Evolutionary conservation across 768 basidiomycete species (phyloP), one percentile per base, ranked within the genome.

Genomic region (Dioszegia hungarica): DNA sequence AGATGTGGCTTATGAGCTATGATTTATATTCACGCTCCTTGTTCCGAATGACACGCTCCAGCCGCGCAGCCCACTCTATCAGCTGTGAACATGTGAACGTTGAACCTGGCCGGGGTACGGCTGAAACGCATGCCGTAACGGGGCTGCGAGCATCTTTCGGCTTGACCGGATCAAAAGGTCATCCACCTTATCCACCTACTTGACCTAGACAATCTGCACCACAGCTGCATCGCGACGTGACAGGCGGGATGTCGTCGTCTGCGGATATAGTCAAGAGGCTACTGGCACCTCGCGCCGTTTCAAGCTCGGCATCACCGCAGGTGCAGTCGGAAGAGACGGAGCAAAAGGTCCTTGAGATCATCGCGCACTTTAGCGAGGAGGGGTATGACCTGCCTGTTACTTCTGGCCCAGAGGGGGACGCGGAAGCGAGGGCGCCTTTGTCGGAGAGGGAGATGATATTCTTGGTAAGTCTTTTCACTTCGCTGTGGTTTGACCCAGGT

Each of bases 381-480:
- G 68, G 43, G 15, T 70, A 56, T 56, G 41, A 41, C n/a, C 29
- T 72, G 34, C 63, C 67, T 1, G 45, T 57, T 38, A 29, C 45
- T 6, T 29, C 17, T 31, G 28, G 45, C 5, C 12, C 45, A 15
- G 58, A 45, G 10, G 54, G 60, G 49, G 52, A 39, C 3, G 52
- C 33, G 4, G 47, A 43, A 25, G 70, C 64, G 48, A 62, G 47
- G 49, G 31, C 20, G 1, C 22, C 27, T 20, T 36, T 75, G 47
- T 60, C 22, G 9, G 68, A 72, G 48, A 56, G 62, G 43, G 74
- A 75, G 60, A 67, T 68, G 67, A 72, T 72, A 63, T 74, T 65
- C 41, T 60, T 75, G 40, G 74, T 75, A 45, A 38, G 74, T 43
- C 19, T 27, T n/a, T n/a, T n/a, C 1, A 33, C 25, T 10, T 20